A percentile compares a stretch with the other conserved stretches of the same genome.
Evolutionary conservation across 306 rosid genomes (phyloP).

Genomic region (Dicorynia guianensis): DNA sequence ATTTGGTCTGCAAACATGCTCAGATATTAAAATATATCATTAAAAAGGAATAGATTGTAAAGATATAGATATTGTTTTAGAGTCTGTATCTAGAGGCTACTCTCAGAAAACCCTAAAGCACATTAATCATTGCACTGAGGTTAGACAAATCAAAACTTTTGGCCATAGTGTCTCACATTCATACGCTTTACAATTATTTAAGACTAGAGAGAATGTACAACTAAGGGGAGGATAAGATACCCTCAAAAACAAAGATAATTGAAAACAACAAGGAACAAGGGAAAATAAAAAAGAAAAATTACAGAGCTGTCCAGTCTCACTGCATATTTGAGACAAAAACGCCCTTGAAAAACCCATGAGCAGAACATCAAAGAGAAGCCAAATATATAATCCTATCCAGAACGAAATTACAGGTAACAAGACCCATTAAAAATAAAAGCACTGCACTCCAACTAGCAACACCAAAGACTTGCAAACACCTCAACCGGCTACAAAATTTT

Average conservation of each 20-base stretch:
- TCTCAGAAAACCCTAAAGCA: conserved; percentile 15
- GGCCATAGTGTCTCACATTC: conserved; percentile 24
- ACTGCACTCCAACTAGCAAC: not conserved
- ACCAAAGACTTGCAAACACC: not conserved
- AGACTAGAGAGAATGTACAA: no score
- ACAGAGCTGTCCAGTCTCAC: not conserved
- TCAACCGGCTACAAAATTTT: not conserved
- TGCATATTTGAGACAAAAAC: not conserved
- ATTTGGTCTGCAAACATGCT: conserved; percentile 68
- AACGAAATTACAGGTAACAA: not conserved
- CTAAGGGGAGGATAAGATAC: no score
- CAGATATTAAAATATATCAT: conserved; percentile 38
- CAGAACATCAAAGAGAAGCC: not conserved
- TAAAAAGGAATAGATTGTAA: not conserved
- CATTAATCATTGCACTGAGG: not conserved
- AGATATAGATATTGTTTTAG: conserved; percentile 17
- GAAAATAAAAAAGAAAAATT: not conserved
- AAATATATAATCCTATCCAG: not conserved
- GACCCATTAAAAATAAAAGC: not conserved
- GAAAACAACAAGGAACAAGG: not conserved
- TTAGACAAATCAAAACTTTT: conserved; percentile 17
- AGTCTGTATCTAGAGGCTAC: conserved; percentile 13
- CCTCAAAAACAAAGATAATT: not conserved
- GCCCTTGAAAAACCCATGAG: not conserved
- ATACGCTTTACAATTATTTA: not conserved